phyloP scores from a whole-genome alignment of 2,329 filamentous ascomycete genomes.

The Chaetomium sp. region DNA sequence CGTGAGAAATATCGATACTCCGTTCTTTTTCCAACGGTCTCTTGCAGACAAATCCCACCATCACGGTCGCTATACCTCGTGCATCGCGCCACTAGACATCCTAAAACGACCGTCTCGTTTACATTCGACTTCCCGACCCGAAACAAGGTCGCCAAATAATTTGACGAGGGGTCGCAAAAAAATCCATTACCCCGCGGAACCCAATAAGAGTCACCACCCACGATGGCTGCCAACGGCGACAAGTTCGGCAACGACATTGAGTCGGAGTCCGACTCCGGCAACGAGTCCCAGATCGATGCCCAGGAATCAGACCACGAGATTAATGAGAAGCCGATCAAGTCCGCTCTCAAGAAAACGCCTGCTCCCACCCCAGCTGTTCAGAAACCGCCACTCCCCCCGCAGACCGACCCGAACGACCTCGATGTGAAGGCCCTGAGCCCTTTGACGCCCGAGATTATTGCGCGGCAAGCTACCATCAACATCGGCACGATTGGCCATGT shows the following conservation, averaged over 20 bases:
- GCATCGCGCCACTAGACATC: background rate
- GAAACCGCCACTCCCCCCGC: conserved; percentile 61
- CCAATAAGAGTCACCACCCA: conserved; percentile 11
- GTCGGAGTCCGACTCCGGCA: conserved; percentile 58
- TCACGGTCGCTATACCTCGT: conserved; percentile 2
- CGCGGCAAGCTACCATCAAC: conserved; percentile 96
- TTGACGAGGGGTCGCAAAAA: conserved; percentile 12
- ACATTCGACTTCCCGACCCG: background rate
- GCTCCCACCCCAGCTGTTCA: conserved; percentile 50
- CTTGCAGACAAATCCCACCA: conserved; percentile 5
- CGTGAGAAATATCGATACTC: conserved; percentile 17
- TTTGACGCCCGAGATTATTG: conserved; percentile 93
- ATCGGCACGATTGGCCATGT: conserved; percentile 98
- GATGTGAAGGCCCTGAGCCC: conserved; percentile 76
- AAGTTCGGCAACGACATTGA: conserved; percentile 67
- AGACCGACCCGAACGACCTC: conserved; percentile 86
- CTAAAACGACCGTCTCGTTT: background rate
- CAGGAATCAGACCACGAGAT: conserved; percentile 51
- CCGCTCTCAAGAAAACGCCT: conserved; percentile 71
- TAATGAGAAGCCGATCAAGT: conserved; percentile 67
- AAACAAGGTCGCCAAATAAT: background rate
- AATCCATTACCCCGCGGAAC: conserved; percentile 25
- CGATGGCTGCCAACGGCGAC: conserved; percentile 54
- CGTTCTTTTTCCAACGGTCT: conserved; percentile 8
- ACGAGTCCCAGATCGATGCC: conserved; percentile 56